Evolutionary conservation across 352 stramenopile genomes (phyloP), one percentile per base, ranked within the genome.

Genomic region (Hyaloperonospora brassicae): DNA sequence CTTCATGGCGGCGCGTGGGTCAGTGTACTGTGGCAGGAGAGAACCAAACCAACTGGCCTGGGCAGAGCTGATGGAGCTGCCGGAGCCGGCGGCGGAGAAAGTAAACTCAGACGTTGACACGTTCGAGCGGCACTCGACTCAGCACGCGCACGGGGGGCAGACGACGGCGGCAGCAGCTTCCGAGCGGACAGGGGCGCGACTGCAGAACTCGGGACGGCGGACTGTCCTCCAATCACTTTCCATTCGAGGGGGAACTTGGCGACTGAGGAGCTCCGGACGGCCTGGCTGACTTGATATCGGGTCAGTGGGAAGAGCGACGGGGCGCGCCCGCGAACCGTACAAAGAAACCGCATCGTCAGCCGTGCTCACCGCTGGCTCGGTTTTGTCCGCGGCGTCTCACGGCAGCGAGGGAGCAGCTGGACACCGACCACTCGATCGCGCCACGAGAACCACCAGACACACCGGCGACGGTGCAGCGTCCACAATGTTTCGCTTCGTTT

Each of bases 161-260:
- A 52, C 46, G 40, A 52, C 42, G 14, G 50, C 17, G 23, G 46
- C 40, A 21, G 53, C 5, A 25, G 58, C 52, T 57, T 53, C 42
- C 47, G 21, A 44, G 25, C 17, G 47, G 24, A 47, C 17, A 17
- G 17, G 17, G 17, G 17, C 17, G 17, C 17, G 46, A 39, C 21
- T 36, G 34, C 17, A 46, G 43, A 40, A 63, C 22, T 57, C 36
- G 58, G 42, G 53, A 40, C 50, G 10, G 43, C 14, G 27, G 22
- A 23, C 13, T 45, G 22, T 25, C 35, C 49, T 59, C 41, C 44
- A 40, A 48, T 31, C 62, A 53, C 62, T 70, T 66, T 66, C 43
- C 57, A 70, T 70, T 61, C 62, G 58, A 70, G 62, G 10, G 42
- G 62, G 44, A 70, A 66, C 50, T 70, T 66, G 52, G 23, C 47